Evolutionary conservation across 2,329 filamentous ascomycete genomes (phyloP), one percentile per base, ranked within the genome.

Genomic region (Trichoderma sp.): DNA sequence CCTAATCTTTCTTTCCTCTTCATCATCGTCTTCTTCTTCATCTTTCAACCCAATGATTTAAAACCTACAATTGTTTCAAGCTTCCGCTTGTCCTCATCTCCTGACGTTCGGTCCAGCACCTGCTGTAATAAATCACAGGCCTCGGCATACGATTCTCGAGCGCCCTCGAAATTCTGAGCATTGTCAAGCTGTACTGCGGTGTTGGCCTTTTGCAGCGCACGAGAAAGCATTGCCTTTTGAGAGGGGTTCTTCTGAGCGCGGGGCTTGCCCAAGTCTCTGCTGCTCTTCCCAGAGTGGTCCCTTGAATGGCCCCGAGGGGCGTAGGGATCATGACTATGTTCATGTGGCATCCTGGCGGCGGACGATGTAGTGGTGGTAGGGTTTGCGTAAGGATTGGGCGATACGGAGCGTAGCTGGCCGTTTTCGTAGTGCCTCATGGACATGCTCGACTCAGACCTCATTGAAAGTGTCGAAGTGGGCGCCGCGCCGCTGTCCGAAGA

Each of bases 191-290:
- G 87, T 30, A 99, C 96, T 26, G 96, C 96, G 14, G 93, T 95
- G 76, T 99, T 97, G 60, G 96, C 96, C 81, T 97, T 97, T 77
- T 97, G 91, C 66, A 99, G 83, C 0, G 96, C 96, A 74, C 92
- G 92, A n/a, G 95, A 97, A 43, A 99, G 86, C 94, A 98, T 98
- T 13, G 90, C 92, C 83, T 97, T 98, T 78, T 98, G 91, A 1
- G 91, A 93, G 16, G 88, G 87, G n/a, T 81, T 81, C 71, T 84
- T 84, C n/a, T 70, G 51, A 18, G 70, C 68, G 11, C 76, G 75
- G 54, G 67, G 67, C 66, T 74, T 80, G 39, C 73, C 63, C 26
- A 71, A 58, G 24, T 81, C 79, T 39, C 69, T 71, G 66, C 78
- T 80, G 14, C 77, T 74, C 43, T 76, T 80, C 8, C 76, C 76